Evolutionary conservation across 768 basidiomycete genomes (phyloP), one percentile per base, ranked within the genome.

Genomic region (Termitomyces sp.): DNA sequence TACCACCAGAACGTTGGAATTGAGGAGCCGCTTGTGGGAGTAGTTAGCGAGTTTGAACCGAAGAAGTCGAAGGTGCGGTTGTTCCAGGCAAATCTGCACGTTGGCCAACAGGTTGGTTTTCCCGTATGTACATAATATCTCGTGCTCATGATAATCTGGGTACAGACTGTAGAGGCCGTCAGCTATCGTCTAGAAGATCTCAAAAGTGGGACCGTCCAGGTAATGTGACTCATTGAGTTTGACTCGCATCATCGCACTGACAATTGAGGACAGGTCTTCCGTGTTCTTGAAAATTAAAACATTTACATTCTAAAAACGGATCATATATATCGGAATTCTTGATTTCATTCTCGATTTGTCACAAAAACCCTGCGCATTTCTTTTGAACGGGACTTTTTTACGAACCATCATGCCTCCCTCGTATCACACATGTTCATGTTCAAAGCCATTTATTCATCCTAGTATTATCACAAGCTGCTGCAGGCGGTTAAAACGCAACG

Each of bases 61-160:
- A 93, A 90, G 81, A 95, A 94, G 76, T 81, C 79, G 57, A 97
- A 97, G 74, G 75, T 94, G 51, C 80, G 79, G 66, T 83, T 90
- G 43, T 87, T 87, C 68, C 91, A 95, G 68, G 93, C 93, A 51
- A 93, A 91, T 68, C 84, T 88, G 66, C 88, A 87, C 63, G 87
- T 89, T 64, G 85, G 89, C 46, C 88, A 85, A 60, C 88, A 90
- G 81, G 88, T 87, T 58, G 58, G 81, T 74, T 37, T 40, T 50
- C 11, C 6, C 11, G 6, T 12, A 3, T 26, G 24, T 28, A 40
- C 26, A 50, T 5, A 19, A 26, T 11, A 26, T 5, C 17, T 5
- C 28, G 2, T 2, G n/a, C 37, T 50, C 11, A 50, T 26, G n/a
- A 38, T 10, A 10, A n/a, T 6, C 17, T 38, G n/a, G 1, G 28